Evolutionary conservation across 345 rosid genomes (phyloP).

Genomic region (Lumnitzera racemosa): DNA sequence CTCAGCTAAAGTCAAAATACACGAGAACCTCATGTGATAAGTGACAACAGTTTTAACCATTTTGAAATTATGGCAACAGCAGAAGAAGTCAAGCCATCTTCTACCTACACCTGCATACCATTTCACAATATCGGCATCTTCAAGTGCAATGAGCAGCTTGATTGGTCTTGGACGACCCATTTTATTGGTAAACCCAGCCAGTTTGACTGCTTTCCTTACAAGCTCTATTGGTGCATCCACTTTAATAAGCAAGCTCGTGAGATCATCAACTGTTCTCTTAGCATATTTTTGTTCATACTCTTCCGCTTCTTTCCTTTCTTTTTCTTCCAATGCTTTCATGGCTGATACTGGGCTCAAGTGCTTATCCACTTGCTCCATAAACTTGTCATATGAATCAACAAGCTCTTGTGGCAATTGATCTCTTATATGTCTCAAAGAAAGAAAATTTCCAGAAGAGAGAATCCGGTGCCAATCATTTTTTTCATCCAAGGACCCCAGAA

Average conservation of each 20-base stretch:
- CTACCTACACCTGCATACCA: constrained; percentile 93
- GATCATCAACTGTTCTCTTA: constrained; percentile 58
- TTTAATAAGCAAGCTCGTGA: constrained; percentile 70
- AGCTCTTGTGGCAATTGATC: constrained; percentile 71
- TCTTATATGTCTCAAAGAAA: constrained; percentile 64
- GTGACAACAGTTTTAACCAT: constrained; percentile 69
- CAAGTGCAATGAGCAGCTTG: constrained; percentile 49
- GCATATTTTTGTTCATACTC: constrained; percentile 64
- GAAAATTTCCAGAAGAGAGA: constrained; percentile 79
- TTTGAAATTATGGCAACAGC: constrained; percentile 87
- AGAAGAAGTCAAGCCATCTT: constrained; percentile 89
- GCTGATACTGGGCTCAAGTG: constrained; percentile 58
- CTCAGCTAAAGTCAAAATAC: constrained; percentile 82
- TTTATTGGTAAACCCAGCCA: constrained; percentile 77
- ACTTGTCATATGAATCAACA: constrained; percentile 67
- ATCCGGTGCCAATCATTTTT: constrained; percentile 70
- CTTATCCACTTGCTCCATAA: constrained; percentile 72
- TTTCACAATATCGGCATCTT: constrained; percentile 81
- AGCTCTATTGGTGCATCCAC: constrained; percentile 76
- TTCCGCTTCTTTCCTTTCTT: constrained; percentile 51
- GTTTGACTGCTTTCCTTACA: constrained; percentile 71
- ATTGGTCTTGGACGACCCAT: constrained; percentile 95
- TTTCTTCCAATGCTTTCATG: constrained; percentile 54
- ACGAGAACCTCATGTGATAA: constrained; percentile 89
- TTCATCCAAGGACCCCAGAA: constrained; percentile 71